Evolutionary conservation across 202 grass and related monocot species (phyloP).

Genomic region (Carex arenaria): DNA sequence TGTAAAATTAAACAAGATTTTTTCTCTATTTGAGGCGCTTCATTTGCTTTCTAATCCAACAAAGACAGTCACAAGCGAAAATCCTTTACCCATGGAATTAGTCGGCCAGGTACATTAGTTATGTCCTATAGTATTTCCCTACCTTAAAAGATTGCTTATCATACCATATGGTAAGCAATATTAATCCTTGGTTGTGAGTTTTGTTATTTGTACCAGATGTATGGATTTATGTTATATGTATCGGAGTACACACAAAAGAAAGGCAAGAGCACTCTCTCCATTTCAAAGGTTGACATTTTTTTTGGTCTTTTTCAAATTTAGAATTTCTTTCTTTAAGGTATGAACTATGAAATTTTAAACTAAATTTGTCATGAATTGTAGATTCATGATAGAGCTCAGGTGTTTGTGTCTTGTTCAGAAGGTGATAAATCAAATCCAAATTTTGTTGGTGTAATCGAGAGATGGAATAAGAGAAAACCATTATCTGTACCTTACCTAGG

Average conservation of each 20-base stretch:
- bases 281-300: slow-evolving; percentile 50
- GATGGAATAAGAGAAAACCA: slow-evolving; percentile 62
- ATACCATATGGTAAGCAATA: neutral
- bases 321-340: neutral
- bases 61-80: slow-evolving; percentile 53
- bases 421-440: slow-evolving; percentile 37
- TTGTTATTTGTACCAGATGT: slow-evolving; percentile 69
- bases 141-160: neutral
- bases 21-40: slow-evolving; percentile 61
- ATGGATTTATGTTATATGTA: slow-evolving; percentile 72
- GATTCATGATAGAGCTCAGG: slow-evolving; percentile 96
- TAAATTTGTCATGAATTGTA: slow-evolving; percentile 34
- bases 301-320: slow-evolving; percentile 6
- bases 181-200: slow-evolving; percentile 9
- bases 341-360: slow-evolving; percentile 19
- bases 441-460: slow-evolving; percentile 72
- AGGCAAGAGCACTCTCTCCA: slow-evolving; percentile 50
- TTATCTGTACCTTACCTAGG: slow-evolving; percentile 56
- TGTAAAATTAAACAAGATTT: slow-evolving; percentile 52
- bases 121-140: neutral
- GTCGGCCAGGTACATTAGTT: slow-evolving; percentile 60
- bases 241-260: slow-evolving; percentile 54
- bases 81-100: slow-evolving; percentile 76
- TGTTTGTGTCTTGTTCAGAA: slow-evolving; percentile 70
- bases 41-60: slow-evolving; percentile 41